phyloP scores from a whole-genome alignment of 768 basidiomycete genomes.

The Collybiopsis luxurians region DNA sequence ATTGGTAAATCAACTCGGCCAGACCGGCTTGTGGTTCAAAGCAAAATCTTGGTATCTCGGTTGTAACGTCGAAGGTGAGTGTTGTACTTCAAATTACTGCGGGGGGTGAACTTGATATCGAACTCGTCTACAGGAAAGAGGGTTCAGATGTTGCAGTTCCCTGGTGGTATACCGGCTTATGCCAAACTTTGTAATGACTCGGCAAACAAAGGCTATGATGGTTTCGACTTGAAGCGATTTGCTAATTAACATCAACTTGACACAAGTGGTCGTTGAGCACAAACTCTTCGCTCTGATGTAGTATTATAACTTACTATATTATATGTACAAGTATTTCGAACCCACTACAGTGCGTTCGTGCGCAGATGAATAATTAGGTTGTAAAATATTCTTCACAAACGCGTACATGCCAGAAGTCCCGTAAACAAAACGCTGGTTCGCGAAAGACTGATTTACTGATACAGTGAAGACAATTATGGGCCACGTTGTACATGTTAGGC shows the following conservation, averaged over 20 bases:
- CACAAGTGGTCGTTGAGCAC: no score
- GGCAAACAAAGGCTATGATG: background rate
- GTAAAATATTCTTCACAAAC: no score
- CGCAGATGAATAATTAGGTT: no score
- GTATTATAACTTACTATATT: no score
- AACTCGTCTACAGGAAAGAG: background rate
- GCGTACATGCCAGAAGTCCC: no score
- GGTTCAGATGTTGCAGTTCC: conserved; percentile 1
- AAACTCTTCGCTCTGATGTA: no score
- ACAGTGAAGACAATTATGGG: no score
- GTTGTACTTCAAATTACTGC: background rate
- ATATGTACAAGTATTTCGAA: no score
- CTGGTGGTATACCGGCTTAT: background rate
- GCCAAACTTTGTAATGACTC: background rate
- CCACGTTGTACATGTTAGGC: no score
- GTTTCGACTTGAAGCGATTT: background rate
- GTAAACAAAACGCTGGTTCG: no score
- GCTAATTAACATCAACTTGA: background rate
- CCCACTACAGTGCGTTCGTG: no score
- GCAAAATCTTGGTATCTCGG: conserved; percentile 15
- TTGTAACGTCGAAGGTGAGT: conserved; percentile 9
- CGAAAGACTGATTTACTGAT: no score
- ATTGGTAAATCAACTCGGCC: background rate
- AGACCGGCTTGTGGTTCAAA: background rate
- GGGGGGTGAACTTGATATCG: background rate